Evolutionary conservation across 495 filamentous ascomycete species (phyloP).

Genomic region (Eremomyces bilateralis): DNA sequence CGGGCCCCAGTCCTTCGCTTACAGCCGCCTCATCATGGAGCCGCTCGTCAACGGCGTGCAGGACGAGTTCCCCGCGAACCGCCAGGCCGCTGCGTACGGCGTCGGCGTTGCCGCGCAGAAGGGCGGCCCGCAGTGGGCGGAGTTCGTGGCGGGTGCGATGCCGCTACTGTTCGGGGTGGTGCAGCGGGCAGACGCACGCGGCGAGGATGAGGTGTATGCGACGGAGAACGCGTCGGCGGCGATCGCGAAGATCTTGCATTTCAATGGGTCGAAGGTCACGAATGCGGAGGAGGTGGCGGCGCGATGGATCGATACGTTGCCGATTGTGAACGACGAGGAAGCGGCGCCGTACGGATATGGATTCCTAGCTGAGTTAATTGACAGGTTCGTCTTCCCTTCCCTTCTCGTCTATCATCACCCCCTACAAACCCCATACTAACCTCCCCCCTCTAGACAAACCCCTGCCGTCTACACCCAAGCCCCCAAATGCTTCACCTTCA

Average conservation of each 20-base stretch:
- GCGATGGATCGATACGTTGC: conserved; percentile 76
- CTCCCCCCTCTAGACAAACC: conserved; percentile 66
- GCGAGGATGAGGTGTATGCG: conserved; percentile 88
- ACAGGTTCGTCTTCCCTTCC: conserved; percentile 58
- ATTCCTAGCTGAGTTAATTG: conserved; percentile 77
- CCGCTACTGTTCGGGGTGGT: conserved; percentile 67
- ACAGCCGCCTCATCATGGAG: conserved; percentile 62
- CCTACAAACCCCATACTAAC: conserved; percentile 4
- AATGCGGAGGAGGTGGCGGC: conserved; percentile 49
- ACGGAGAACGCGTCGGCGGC: conserved; percentile 94
- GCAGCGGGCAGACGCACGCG: conserved; percentile 54
- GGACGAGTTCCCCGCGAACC: conserved; percentile 72
- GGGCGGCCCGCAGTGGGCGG: conserved; percentile 63
- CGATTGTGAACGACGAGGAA: conserved; percentile 88
- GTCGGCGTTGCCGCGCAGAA: conserved; percentile 90
- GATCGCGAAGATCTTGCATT: conserved; percentile 91
- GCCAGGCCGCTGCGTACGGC: conserved; percentile 91
- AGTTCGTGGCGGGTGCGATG: conserved; percentile 59
- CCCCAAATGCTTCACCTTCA: conserved; percentile 55
- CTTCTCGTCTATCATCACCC: not conserved
- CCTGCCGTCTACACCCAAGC: conserved; percentile 53
- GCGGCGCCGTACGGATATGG: conserved; percentile 91
- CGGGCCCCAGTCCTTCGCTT: conserved; percentile 59
- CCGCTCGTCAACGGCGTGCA: conserved; percentile 66
- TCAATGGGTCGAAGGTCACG: conserved; percentile 50